phyloP scores from a whole-genome alignment of 495 filamentous ascomycete genomes.

The Aspergillus ostianus region DNA sequence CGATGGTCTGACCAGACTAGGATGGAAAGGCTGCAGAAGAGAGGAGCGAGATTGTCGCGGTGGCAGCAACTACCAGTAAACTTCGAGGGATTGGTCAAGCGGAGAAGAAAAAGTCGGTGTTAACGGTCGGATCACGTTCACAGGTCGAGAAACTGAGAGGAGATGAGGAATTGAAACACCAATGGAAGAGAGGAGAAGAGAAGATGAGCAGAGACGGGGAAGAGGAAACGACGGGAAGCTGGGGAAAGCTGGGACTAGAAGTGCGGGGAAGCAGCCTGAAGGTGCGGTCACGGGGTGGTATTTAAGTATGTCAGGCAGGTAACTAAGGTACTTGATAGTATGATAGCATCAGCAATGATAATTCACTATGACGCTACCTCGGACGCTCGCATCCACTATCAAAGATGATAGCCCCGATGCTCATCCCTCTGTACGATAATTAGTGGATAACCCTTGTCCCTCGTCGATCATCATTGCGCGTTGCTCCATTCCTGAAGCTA shows the following conservation, averaged over 20 bases:
- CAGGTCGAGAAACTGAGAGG: slow-evolving; percentile 7
- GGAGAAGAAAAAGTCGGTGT: slow-evolving; percentile 17
- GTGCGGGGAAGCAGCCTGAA: slow-evolving; percentile 16
- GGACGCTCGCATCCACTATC: background rate
- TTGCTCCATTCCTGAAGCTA: slow-evolving; percentile 17
- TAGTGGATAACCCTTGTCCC: background rate
- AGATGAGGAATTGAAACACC: slow-evolving; percentile 1
- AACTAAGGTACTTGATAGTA: background rate
- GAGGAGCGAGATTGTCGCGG: slow-evolving; percentile 3
- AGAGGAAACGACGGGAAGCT: slow-evolving; percentile 12
- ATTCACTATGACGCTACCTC: too few relatives aligned
- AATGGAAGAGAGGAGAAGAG: slow-evolving; percentile 9
- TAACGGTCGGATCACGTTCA: slow-evolving; percentile 10
- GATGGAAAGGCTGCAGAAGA: slow-evolving; percentile 24
- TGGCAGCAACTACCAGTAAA: background rate
- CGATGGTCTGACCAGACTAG: slow-evolving; percentile 21
- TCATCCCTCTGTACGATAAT: background rate
- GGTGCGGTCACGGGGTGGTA: background rate
- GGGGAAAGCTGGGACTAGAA: slow-evolving; percentile 11
- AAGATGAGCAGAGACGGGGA: slow-evolving; percentile 15
- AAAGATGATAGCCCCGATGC: background rate
- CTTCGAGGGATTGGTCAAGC: slow-evolving; percentile 8
- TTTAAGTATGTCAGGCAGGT: background rate
- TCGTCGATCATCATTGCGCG: slow-evolving; percentile 8
- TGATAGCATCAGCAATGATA: too few relatives aligned